These are phyloP conservation scores for Didymella sp. DNA, from an alignment of 2,329 filamentous ascomycete genomes.

Conservation along the genomic window DNA sequence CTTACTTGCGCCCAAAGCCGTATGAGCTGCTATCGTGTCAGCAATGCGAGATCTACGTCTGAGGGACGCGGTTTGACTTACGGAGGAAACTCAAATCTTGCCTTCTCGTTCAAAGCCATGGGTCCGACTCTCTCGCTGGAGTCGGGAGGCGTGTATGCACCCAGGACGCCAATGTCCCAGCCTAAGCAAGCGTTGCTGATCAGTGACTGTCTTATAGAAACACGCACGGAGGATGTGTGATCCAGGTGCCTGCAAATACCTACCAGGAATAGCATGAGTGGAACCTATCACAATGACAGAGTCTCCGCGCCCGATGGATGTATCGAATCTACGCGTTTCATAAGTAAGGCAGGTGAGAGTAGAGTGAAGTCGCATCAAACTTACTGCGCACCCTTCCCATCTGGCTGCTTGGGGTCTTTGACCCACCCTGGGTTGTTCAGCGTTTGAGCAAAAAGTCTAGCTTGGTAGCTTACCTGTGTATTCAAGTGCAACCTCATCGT, in stretches of 20 bases:
- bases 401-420: conserved; percentile 67
- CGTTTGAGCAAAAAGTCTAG: neutral
- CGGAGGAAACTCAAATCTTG: conserved; percentile 80
- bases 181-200: conserved; percentile 39
- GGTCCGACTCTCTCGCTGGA: conserved; percentile 44
- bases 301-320: conserved; percentile 77
- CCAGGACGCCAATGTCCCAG: conserved; percentile 72
- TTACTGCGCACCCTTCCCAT: conserved; percentile 74
- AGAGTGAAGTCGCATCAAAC: conserved; percentile 40
- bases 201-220: neutral
- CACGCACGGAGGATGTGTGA: neutral
- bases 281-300: conserved; percentile 78
- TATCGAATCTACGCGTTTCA: conserved; percentile 75
- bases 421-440: conserved; percentile 66
- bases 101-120: conserved; percentile 93
- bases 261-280: neutral
- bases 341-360: conserved; percentile 15
- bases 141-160: conserved; percentile 20
- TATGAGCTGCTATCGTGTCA: conserved; percentile 44
- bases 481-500: conserved; percentile 82
- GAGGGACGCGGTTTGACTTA: conserved; percentile 53
- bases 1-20: conserved; percentile 49
- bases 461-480: conserved; percentile 69
- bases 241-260: neutral
- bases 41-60: conserved; percentile 6